These are phyloP conservation scores for Nicotiana sylvestris DNA, from an alignment of 257 asterid species.

Conservation along the genomic window DNA sequence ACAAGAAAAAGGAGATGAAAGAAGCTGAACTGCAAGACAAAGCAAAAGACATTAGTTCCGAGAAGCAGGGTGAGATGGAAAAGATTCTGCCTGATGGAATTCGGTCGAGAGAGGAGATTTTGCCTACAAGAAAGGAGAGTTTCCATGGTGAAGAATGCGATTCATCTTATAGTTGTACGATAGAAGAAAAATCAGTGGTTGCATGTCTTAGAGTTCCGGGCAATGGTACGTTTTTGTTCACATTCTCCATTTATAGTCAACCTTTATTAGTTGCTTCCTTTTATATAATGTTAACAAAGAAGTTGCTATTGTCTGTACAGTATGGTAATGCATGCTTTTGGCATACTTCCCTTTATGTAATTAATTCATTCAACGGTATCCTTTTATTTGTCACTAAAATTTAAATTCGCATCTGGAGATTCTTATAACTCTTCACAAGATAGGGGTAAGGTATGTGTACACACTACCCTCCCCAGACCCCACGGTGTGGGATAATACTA, in stretches of 20 bases:
- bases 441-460: no score
- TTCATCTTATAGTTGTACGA: slow-evolving; percentile 68
- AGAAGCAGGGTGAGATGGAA: slow-evolving; percentile 25
- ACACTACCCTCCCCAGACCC: no score
- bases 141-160: slow-evolving; percentile 56
- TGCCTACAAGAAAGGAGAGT: slow-evolving; percentile 29
- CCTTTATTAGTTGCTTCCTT: not conserved
- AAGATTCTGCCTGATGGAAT: slow-evolving; percentile 25
- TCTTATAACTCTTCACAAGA: not conserved
- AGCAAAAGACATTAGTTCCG: slow-evolving; percentile 10
- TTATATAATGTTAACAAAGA: not conserved
- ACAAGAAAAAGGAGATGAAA: not conserved
- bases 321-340: not conserved
- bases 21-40: slow-evolving; percentile 12
- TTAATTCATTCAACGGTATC: not conserved
- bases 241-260: not conserved
- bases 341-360: not conserved
- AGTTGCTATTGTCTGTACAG: not conserved
- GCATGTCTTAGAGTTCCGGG: slow-evolving; percentile 94
- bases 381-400: not conserved
- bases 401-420: not conserved
- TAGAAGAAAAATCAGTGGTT: slow-evolving; percentile 54
- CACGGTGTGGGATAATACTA: no score
- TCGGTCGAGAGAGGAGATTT: slow-evolving; percentile 23
- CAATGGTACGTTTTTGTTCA: slow-evolving; percentile 44